Base-by-base conservation (phyloP, 345 rosid species). In the Hibiscus tridactylites region DNA sequence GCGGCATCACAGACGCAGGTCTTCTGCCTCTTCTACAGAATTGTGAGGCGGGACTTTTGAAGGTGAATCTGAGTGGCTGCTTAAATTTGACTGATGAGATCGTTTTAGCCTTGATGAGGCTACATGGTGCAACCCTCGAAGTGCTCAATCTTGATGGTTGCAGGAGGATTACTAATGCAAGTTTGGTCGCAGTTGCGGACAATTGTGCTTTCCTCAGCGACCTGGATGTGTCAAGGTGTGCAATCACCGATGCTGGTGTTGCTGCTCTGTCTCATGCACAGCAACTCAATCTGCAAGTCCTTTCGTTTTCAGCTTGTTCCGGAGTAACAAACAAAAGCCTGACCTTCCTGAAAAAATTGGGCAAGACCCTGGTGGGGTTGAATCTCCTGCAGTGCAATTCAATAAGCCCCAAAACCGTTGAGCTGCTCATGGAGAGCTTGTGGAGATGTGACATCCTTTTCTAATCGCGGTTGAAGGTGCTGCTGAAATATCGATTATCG, bases 391-490 rank as follows among this genome's bases (percentile, higher is more conserved):
- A 77, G 76, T 90, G 96, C 83, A 83, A 84, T 68, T 83, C 82
- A 31, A 80, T 90, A 70, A 87, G 85, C 80, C 68, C 81, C 58
- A 19, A 78, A 76, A 52, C 79, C 7, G 74, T 83, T 9, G 84
- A 83, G 46, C 42, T 64, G 24, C 91, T 90, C 9, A 78, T 84
- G 53, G 88, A 81, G 65, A 82, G 74, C 33, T 64, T 88, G 29
- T 88, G 96, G 93, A 83, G 91, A 74, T 90, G 96, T 16, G 91
- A 88, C 76, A 84, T 88, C 73, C 90, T 90, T 65, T 84, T 73
- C 67, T 88, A 61, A 82, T 59, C 24, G 21, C 21, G 21, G 21
- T 21, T 21, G 21, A 21, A 21, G 21, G 21, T 21, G 21, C 21
- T 21, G 21, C 21, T 21, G 21, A 21, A 21, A 21, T 21, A 21